Evolutionary conservation across 306 rosid genomes (phyloP).

Genomic region (Hippophae tibetana): DNA sequence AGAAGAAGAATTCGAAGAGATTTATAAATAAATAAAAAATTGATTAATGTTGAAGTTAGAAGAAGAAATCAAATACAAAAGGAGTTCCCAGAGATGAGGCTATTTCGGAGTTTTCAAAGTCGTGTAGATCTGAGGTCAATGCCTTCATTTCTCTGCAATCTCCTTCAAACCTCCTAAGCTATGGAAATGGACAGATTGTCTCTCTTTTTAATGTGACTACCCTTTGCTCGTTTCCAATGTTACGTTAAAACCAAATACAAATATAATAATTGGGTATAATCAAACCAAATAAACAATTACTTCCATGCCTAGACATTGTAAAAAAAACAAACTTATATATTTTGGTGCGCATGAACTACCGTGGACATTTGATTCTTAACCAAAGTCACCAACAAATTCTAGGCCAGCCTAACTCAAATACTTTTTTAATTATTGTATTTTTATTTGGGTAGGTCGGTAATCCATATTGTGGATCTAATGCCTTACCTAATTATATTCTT

Average conservation of each 20-base stretch:
- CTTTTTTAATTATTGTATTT: no score
- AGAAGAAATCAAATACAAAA: slow-evolving; percentile 32
- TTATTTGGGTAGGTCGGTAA: no score
- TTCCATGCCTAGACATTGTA: not conserved
- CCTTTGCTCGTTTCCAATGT: slow-evolving; percentile 14
- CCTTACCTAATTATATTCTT: no score
- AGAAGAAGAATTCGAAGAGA: slow-evolving; percentile 30
- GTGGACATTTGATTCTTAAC: no score
- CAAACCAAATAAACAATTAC: not conserved
- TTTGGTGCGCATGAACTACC: no score
- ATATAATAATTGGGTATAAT: not conserved
- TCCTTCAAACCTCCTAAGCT: slow-evolving; percentile 29
- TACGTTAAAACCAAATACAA: not conserved
- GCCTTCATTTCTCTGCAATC: slow-evolving; percentile 32
- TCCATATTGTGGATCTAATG: no score
- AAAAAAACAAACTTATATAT: no score
- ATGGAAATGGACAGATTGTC: slow-evolving; percentile 33
- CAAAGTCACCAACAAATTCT: no score
- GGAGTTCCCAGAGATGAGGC: slow-evolving; percentile 34
- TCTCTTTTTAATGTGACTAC: slow-evolving; percentile 3
- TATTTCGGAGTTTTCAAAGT: slow-evolving; percentile 63
- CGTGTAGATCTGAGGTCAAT: slow-evolving; percentile 52
- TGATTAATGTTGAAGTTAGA: slow-evolving; percentile 21
- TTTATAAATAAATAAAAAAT: not conserved
- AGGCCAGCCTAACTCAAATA: no score